Conservation (phyloP, 345 rosid genomes). For the Capsella bursapastoris region DNA sequence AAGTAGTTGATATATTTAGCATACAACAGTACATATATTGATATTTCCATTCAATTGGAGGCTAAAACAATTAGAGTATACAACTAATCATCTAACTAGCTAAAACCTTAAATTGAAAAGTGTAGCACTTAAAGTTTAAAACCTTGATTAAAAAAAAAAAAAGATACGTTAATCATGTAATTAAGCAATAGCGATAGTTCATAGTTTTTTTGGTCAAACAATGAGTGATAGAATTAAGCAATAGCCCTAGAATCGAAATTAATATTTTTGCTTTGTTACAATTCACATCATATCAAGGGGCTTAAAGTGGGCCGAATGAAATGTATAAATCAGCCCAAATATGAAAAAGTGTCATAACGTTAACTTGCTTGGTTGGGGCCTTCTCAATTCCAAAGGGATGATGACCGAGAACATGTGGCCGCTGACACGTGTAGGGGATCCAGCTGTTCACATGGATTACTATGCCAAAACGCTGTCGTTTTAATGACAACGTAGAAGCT, state of each 20-base stretch:
- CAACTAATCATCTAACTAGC: background rate
- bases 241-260: background rate
- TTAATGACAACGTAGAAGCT: background rate
- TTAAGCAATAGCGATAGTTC: background rate
- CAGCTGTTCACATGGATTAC: background rate
- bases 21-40: background rate
- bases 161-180: background rate
- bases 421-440: background rate
- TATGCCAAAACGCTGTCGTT: background rate
- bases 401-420: background rate
- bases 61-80: background rate
- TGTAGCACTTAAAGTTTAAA: background rate
- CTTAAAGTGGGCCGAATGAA: background rate
- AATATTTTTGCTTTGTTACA: background rate
- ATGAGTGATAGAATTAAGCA: too few species aligned
- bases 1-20: slow-evolving; percentile 32
- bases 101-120: background rate
- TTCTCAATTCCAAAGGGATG: background rate
- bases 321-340: background rate
- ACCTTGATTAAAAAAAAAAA: background rate
- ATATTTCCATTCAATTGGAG: background rate
- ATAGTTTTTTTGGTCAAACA: too few species aligned
- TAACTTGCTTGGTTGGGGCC: background rate
- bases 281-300: background rate
- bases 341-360: background rate